Evolutionary conservation across 805 yeast genomes (phyloP).

Genomic region (Debaryomyces hansenii): DNA sequence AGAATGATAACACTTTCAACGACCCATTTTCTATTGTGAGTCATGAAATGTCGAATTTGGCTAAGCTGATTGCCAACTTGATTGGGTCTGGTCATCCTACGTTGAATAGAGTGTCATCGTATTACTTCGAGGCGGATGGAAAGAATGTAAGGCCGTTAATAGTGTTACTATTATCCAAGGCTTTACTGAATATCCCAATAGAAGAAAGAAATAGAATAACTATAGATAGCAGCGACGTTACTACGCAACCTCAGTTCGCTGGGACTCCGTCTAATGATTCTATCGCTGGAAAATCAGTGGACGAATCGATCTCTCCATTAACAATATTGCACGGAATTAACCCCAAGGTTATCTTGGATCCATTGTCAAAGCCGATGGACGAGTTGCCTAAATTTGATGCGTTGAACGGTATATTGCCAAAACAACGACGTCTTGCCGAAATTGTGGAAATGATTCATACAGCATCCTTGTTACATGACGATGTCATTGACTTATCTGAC

Average conservation of each 20-base stretch:
- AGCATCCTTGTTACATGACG: constrained; percentile 93
- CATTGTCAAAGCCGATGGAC: constrained; percentile 78
- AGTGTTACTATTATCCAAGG: constrained; percentile 79
- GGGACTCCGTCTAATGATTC: constrained; percentile 57
- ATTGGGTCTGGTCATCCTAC: constrained; percentile 95
- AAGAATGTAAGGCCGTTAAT: constrained; percentile 92
- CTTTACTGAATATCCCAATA: constrained; percentile 72
- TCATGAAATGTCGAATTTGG: constrained; percentile 87
- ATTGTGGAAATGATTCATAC: constrained; percentile 98
- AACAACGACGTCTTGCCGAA: constrained; percentile 93
- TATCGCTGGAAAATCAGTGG: constrained; percentile 59
- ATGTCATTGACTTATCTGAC: constrained; percentile 89
- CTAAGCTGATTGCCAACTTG: constrained; percentile 79
- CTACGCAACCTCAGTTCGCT: constrained; percentile 59
- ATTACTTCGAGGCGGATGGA: constrained; percentile 95
- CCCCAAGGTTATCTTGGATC: constrained; percentile 79
- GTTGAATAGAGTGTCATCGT: constrained; percentile 85
- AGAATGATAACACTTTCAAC: constrained; percentile 43
- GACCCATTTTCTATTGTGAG: constrained; percentile 93
- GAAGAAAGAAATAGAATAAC: constrained; percentile 62
- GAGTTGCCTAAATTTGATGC: constrained; percentile 58
- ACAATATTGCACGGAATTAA: constrained; percentile 85
- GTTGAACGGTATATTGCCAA: constrained; percentile 81
- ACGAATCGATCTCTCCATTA: constrained; percentile 75
- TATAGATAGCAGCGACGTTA: constrained; percentile 65